These are phyloP conservation scores for Lentinula detonsa DNA, from an alignment of 768 basidiomycete species.

Conservation along the genomic window DNA sequence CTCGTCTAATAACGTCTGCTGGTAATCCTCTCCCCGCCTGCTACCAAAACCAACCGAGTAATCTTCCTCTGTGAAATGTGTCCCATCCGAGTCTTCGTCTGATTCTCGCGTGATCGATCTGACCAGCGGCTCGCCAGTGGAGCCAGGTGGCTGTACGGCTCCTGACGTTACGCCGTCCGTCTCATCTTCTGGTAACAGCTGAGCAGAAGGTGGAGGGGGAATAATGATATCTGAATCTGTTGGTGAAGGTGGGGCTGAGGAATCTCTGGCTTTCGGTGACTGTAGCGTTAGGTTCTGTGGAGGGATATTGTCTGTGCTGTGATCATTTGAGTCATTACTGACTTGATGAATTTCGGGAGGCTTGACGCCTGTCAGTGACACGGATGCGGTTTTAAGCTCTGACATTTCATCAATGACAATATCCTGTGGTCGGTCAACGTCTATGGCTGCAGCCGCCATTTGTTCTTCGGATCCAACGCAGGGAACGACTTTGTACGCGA, in stretches of 20 bases:
- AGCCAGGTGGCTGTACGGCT: conserved; percentile 87
- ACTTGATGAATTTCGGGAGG: not conserved
- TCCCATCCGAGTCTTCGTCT: conserved; percentile 33
- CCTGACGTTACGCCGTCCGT: conserved; percentile 86
- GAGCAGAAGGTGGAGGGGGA: conserved; percentile 26
- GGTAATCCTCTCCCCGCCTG: conserved; percentile 31
- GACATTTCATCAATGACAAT: not conserved
- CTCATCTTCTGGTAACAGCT: conserved; percentile 56
- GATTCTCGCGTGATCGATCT: conserved; percentile 35
- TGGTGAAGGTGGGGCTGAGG: conserved; percentile 3
- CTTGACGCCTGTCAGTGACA: conserved; percentile 2
- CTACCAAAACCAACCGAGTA: not conserved
- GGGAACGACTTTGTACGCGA: conserved; percentile 29
- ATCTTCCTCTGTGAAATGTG: conserved; percentile 67
- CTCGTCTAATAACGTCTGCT: conserved; percentile 35
- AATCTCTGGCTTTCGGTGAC: not conserved
- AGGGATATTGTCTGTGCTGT: not conserved
- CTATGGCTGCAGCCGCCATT: not conserved
- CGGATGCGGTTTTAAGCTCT: not conserved
- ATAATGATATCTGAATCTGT: conserved; percentile 14
- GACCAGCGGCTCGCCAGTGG: conserved; percentile 31
- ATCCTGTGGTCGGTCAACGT: not conserved
- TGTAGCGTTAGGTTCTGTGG: conserved; percentile 3
- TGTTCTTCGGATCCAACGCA: conserved; percentile 21
- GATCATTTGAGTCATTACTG: not conserved